Conservation (phyloP, 2,329 filamentous ascomycete genomes). For the Stachybotrys chartarum region DNA sequence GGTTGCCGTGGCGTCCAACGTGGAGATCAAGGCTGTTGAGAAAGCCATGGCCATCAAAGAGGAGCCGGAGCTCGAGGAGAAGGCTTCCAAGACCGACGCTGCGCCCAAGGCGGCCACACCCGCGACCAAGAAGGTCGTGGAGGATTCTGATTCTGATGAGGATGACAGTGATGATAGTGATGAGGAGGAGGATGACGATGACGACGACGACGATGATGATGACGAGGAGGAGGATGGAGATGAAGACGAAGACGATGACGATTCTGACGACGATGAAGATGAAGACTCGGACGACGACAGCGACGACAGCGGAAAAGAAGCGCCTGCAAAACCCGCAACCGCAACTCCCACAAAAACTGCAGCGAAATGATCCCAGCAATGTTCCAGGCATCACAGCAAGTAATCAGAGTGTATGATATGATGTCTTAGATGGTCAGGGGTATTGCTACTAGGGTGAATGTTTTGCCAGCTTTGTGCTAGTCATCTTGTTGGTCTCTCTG, state of each 20-base stretch:
- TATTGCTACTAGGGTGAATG: background rate
- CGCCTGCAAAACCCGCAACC: background rate
- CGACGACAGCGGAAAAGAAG: background rate
- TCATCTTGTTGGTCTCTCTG: no score
- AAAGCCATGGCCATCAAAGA: constrained; percentile 30
- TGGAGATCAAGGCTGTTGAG: constrained; percentile 30
- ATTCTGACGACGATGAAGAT: constrained; percentile 1
- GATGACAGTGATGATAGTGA: constrained; percentile 6
- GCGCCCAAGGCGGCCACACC: constrained; percentile 13
- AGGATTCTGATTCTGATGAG: constrained; percentile 5
- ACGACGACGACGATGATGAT: constrained; percentile 10
- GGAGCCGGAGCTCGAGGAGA: constrained; percentile 26
- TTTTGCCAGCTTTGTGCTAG: no score
- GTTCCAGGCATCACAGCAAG: no score
- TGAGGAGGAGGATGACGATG: constrained; percentile 7
- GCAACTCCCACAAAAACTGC: constrained; percentile 5
- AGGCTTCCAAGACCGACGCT: constrained; percentile 22
- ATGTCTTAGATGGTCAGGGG: background rate
- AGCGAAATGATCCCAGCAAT: constrained; percentile 7
- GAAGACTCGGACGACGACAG: background rate
- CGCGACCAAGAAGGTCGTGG: constrained; percentile 13
- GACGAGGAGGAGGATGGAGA: constrained; percentile 6
- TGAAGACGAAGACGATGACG: background rate
- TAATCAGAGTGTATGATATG: background rate
- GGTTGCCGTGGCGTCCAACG: constrained; percentile 23